Base-by-base conservation (phyloP, 306 rosid species). In the Lablab purpureus region DNA sequence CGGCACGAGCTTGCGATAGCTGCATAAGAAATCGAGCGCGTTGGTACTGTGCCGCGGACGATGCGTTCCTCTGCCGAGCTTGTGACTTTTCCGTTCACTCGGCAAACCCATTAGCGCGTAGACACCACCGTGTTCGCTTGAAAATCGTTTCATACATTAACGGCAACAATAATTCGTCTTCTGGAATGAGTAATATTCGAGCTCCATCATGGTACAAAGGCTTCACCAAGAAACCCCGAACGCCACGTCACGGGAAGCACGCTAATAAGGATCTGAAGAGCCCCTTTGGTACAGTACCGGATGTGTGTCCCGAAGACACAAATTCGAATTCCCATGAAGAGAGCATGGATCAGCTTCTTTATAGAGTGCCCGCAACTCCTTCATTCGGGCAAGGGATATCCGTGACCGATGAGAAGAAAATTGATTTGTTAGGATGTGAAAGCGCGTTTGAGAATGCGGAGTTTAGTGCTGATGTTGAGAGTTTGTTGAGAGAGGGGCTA, bases 1-100 rank as follows among this genome's bases (percentile, higher is more conserved):
- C 96, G 0, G 96, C 91, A 5, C 78, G 99, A 74, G 97, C 96
- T 2, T 95, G 99, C 28, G 99, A 95, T 18, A 87, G 89, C 87
- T 95, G 99, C 79, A 83, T 92, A 13, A 84, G 80, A 6, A 91
- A 90, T 81, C 82, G 98, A 1, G 99, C 99, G 4, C 90, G 98
- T 0, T 92, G 98, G 99, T 95, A 89, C 71, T 95, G 99, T 34
- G 96, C 98, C 1, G 97, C 99, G 4, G 99, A 95, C 71, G 99
- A 95, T 66, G 99, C 98, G 40, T 95, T 95, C 72, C 90, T 95
- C 10, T 95, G 99, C 55, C 91, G 88, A 66, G 56, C 90, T 6
- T 95, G 99, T 25, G 98, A 95, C 86, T 86, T 88, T 36, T 85
- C 87, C 0, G 97, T 95, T 2, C 99, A 95, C 89, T 92, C 98